These are phyloP conservation scores for Stephanodiscus triporus DNA, from an alignment of 108 stramenopile genomes.

Conservation along the genomic window DNA sequence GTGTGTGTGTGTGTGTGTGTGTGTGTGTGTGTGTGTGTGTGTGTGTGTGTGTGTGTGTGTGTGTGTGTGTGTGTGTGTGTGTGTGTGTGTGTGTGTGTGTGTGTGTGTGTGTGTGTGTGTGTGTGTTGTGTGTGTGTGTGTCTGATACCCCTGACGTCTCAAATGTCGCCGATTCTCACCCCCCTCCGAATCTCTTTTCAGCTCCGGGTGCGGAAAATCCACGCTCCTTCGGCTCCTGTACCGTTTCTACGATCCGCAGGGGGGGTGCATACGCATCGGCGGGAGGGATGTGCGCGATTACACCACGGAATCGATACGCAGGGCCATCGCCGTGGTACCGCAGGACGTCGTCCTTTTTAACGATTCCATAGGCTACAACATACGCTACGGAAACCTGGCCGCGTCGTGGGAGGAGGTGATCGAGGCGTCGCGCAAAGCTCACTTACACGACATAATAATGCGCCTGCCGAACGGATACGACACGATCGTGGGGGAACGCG, in stretches of 20 bases:
- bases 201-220: slow-evolving; percentile 71
- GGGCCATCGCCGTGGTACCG: slow-evolving; percentile 72
- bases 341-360: slow-evolving; percentile 86
- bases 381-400: slow-evolving; percentile 59
- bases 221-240: slow-evolving; percentile 66
- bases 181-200: neutral
- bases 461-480: slow-evolving; percentile 66
- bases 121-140: too few relatives aligned
- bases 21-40: too few relatives aligned
- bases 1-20: too few relatives aligned
- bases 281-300: slow-evolving; percentile 63
- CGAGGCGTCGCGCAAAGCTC: slow-evolving; percentile 46
- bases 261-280: slow-evolving; percentile 63
- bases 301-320: slow-evolving; percentile 52
- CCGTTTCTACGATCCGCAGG: slow-evolving; percentile 61
- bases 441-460: slow-evolving; percentile 43
- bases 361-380: slow-evolving; percentile 69
- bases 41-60: too few relatives aligned
- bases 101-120: too few relatives aligned
- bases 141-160: neutral
- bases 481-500: slow-evolving; percentile 84
- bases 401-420: slow-evolving; percentile 62
- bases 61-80: too few relatives aligned
- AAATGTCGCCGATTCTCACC: slow-evolving; percentile 38
- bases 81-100: too few relatives aligned